Conservation (phyloP, 179 eudicot species). For the Beta macrorhiza region DNA sequence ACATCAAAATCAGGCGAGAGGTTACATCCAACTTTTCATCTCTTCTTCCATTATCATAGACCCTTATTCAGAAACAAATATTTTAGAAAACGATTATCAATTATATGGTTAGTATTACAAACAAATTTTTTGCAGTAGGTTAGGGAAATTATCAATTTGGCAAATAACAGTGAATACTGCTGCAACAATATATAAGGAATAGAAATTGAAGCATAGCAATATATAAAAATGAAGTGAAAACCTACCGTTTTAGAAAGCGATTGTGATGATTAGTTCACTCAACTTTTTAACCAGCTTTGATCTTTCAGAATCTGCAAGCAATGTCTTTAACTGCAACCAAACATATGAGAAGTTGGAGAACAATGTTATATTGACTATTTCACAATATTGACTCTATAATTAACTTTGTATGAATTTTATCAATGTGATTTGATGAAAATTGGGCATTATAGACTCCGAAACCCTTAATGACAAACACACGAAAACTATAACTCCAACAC, state of each 20-base stretch:
- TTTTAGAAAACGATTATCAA: neutral
- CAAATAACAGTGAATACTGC: neutral
- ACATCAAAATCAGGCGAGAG: neutral
- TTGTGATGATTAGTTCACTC: constrained; percentile 96
- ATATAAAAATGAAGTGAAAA: constrained; percentile 23
- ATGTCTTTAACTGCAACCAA: constrained; percentile 56
- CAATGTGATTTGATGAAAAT: no score
- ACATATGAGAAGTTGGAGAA: neutral
- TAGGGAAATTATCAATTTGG: neutral
- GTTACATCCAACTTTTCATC: neutral
- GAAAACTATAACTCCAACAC: no score
- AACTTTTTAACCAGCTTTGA: constrained; percentile 72
- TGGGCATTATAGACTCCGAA: no score
- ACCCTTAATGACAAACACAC: no score
- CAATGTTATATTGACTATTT: neutral
- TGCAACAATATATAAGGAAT: neutral
- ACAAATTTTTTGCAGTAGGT: neutral
- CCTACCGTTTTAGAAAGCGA: constrained; percentile 89
- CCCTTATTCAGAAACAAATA: neutral
- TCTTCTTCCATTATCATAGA: neutral
- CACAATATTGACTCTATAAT: no score
- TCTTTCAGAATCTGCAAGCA: constrained; percentile 78
- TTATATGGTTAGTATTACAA: neutral
- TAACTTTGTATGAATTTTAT: no score
- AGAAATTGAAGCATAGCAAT: neutral